A percentile compares a stretch with the other conserved stretches of the same genome.
Evolutionary conservation across 768 basidiomycete genomes (phyloP).

Genomic region (Pholiota conissans): DNA sequence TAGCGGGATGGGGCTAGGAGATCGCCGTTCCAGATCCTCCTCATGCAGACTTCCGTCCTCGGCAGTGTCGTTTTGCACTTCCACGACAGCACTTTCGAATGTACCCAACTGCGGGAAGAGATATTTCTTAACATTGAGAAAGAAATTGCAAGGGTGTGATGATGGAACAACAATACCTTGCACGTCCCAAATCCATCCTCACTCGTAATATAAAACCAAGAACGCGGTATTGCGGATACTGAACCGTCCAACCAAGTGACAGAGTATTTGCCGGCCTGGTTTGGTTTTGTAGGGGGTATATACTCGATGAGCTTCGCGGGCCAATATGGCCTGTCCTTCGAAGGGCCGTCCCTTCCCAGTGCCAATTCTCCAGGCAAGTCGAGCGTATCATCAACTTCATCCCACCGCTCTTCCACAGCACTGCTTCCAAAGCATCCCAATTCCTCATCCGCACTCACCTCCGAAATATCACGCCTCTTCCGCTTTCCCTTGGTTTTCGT

Average conservation of each 20-base stretch:
- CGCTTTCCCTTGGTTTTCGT: constrained; percentile 24
- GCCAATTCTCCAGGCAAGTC: constrained; percentile 70
- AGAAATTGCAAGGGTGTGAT: neutral
- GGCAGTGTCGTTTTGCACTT: constrained; percentile 41
- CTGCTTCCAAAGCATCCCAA: constrained; percentile 6
- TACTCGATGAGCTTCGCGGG: constrained; percentile 62
- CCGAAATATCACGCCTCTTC: constrained; percentile 18
- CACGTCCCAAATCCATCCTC: constrained; percentile 66
- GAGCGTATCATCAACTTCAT: constrained; percentile 45
- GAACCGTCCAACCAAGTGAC: constrained; percentile 62
- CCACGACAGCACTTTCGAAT: constrained; percentile 47
- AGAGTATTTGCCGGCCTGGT: constrained; percentile 44
- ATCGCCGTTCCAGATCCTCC: constrained; percentile 23
- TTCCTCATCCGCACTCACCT: constrained; percentile 8
- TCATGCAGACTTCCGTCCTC: constrained; percentile 23
- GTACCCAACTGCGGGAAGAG: constrained; percentile 47
- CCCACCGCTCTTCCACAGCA: constrained; percentile 29
- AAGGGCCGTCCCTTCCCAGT: constrained; percentile 45
- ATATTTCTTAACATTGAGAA: neutral
- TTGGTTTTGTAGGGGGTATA: constrained; percentile 41
- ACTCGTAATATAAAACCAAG: constrained; percentile 56
- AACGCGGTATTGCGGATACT: constrained; percentile 39
- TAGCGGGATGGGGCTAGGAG: constrained; percentile 39
- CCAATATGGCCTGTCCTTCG: constrained; percentile 51
- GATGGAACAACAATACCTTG: constrained; percentile 35